Evolutionary conservation across 768 basidiomycete genomes (phyloP).

Genomic region (Pleurotus pulmonarius): DNA sequence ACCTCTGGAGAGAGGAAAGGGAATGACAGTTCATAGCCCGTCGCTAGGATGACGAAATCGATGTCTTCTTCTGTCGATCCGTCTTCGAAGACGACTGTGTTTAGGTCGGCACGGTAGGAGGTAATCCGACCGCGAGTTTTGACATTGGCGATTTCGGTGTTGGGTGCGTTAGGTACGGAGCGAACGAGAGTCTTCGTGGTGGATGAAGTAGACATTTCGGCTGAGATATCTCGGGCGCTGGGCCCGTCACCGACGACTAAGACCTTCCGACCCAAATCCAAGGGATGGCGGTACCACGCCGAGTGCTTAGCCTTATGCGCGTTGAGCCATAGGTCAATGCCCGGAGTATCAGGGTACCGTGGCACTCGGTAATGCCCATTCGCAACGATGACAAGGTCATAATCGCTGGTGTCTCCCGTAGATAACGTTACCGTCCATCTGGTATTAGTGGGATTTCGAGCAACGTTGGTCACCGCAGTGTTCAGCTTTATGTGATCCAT

Average conservation of each 20-base stretch:
- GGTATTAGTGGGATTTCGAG: conserved; percentile 26
- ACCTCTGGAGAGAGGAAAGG: conserved; percentile 53
- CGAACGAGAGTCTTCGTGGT: conserved; percentile 44
- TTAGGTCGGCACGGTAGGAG: conserved; percentile 25
- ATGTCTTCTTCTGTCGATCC: conserved; percentile 50
- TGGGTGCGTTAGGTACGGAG: conserved; percentile 38
- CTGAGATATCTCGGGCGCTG: conserved; percentile 64
- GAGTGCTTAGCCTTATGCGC: conserved; percentile 58
- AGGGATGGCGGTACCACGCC: conserved; percentile 60
- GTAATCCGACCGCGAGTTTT: neutral
- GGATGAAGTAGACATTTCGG: conserved; percentile 47
- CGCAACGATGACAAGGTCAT: conserved; percentile 68
- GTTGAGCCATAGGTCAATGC: conserved; percentile 55
- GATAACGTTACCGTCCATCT: conserved; percentile 51
- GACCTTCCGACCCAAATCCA: conserved; percentile 36
- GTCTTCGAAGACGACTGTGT: conserved; percentile 54
- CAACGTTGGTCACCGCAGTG: conserved; percentile 47
- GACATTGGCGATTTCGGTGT: conserved; percentile 18
- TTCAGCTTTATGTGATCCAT: conserved; percentile 57
- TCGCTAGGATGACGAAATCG: conserved; percentile 68
- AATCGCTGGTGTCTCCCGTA: conserved; percentile 29
- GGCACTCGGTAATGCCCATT: conserved; percentile 76
- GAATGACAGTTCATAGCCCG: conserved; percentile 65
- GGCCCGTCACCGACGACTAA: conserved; percentile 54
- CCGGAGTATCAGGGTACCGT: conserved; percentile 56